Conservation (phyloP, 805 yeast species). For the Monosporozyma yasuniensis region DNA sequence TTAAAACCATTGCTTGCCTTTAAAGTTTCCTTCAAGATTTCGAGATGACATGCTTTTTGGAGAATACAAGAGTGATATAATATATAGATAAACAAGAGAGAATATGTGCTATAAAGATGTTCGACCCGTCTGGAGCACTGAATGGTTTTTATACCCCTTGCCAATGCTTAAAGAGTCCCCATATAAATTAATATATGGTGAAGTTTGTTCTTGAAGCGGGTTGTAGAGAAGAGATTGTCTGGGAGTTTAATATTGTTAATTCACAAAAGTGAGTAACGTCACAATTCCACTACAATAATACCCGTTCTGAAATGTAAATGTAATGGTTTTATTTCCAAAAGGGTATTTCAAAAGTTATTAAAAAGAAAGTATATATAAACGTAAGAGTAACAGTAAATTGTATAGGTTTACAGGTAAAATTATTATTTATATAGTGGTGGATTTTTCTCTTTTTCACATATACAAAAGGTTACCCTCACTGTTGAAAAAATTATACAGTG, state of each 20-base stretch:
- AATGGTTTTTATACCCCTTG: conserved; percentile 5
- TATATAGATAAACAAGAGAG: no score
- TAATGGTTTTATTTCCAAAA: conserved; percentile 14
- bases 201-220: conserved; percentile 28
- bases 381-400: no score
- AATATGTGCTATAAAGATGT: conserved; percentile 14
- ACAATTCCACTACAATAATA: conserved; percentile 34
- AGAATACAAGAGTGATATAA: no score
- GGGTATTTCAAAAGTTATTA: not conserved
- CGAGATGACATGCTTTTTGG: no score
- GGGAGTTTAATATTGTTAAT: conserved; percentile 8
- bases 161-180: conserved; percentile 11
- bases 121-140: conserved; percentile 23
- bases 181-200: not conserved
- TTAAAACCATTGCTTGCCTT: no score
- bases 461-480: not conserved
- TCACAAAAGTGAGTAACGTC: conserved; percentile 9
- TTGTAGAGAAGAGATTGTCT: conserved; percentile 33
- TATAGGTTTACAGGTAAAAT: no score
- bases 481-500: not conserved
- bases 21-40: no score
- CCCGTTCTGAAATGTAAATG: conserved; percentile 30
- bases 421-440: not conserved
- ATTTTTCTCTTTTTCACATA: not conserved
- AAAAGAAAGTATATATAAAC: not conserved